These are phyloP conservation scores for Colletotrichum gigasporum DNA, from an alignment of 2,329 filamentous ascomycete genomes.

Conservation along the genomic window DNA sequence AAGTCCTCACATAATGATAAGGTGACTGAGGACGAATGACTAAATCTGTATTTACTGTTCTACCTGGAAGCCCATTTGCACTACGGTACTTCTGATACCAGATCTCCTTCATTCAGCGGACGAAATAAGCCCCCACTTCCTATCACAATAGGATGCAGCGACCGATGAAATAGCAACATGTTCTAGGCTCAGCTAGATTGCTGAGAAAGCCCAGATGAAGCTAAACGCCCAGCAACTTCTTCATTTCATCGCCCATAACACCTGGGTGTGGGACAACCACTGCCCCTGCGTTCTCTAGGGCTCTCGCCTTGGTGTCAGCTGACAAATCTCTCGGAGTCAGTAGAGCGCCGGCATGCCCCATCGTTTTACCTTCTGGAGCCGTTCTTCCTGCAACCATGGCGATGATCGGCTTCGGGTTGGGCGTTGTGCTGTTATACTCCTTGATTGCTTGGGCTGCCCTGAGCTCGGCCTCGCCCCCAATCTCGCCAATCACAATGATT, in stretches of 20 bases:
- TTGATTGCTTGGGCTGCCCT: slow-evolving; percentile 77
- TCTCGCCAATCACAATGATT: slow-evolving; percentile 77
- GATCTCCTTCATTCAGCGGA: too few relatives aligned
- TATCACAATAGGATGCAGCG: too few relatives aligned
- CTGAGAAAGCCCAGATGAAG: too few relatives aligned
- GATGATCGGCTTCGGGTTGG: slow-evolving; percentile 70
- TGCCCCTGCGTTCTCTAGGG: slow-evolving; percentile 46
- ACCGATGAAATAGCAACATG: too few relatives aligned
- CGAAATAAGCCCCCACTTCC: too few relatives aligned
- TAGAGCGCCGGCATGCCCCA: slow-evolving; percentile 80
- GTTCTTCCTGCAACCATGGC: slow-evolving; percentile 73
- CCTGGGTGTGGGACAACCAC: slow-evolving; percentile 49
- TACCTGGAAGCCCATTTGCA: too few relatives aligned
- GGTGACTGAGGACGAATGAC: too few relatives aligned
- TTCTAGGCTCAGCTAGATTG: too few relatives aligned
- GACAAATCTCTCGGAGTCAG: slow-evolving; percentile 41
- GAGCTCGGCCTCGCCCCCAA: slow-evolving; percentile 75
- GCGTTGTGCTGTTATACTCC: slow-evolving; percentile 65
- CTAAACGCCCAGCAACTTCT: slow-evolving; percentile 37
- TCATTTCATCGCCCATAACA: slow-evolving; percentile 47
- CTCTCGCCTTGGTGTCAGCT: slow-evolving; percentile 43
- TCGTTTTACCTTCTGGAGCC: slow-evolving; percentile 68
- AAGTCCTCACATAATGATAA: too few relatives aligned
- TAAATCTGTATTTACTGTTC: too few relatives aligned
- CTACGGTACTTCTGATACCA: too few relatives aligned